These are phyloP conservation scores for Coniella vitis DNA, from an alignment of 2,329 filamentous ascomycete species.

Conservation along the genomic window DNA sequence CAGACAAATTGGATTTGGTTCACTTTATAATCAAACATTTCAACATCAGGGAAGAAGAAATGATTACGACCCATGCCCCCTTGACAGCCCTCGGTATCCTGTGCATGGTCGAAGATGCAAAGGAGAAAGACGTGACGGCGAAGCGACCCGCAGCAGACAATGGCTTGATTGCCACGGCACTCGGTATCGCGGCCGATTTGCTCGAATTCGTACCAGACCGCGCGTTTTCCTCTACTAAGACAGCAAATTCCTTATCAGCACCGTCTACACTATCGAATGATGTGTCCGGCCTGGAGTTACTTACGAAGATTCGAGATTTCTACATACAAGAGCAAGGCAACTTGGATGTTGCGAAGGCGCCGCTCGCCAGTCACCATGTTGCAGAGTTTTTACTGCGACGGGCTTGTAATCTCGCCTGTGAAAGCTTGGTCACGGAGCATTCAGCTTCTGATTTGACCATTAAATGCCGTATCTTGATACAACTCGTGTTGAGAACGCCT, in stretches of 20 bases:
- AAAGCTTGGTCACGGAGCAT: conserved; percentile 34
- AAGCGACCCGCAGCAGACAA: conserved; percentile 13
- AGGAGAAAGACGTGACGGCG: conserved; percentile 26
- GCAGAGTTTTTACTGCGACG: conserved; percentile 60
- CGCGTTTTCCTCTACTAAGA: conserved; percentile 40
- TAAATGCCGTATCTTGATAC: conserved; percentile 52
- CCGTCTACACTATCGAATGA: conserved; percentile 24
- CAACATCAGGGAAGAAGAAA: conserved; percentile 93
- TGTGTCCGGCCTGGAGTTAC: conserved; percentile 43
- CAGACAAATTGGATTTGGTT: conserved; percentile 64
- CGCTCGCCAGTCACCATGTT: conserved; percentile 48
- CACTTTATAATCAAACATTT: conserved; percentile 81
- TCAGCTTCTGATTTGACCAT: conserved; percentile 44
- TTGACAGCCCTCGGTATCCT: conserved; percentile 61
- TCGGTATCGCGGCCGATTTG: conserved; percentile 47
- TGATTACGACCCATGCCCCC: conserved; percentile 81
- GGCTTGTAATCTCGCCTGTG: conserved; percentile 44
- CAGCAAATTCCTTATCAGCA: conserved; percentile 8
- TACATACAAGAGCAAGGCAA: conserved; percentile 66
- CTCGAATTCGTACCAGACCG: conserved; percentile 59
- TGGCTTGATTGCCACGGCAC: conserved; percentile 26
- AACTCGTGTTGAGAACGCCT: conserved; percentile 48
- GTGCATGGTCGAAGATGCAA: conserved; percentile 51
- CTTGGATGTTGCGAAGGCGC: conserved; percentile 53
- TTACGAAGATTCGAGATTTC: conserved; percentile 57